Base-by-base conservation (phyloP, 257 asterid species). In the Jacaranda mimosifolia region DNA sequence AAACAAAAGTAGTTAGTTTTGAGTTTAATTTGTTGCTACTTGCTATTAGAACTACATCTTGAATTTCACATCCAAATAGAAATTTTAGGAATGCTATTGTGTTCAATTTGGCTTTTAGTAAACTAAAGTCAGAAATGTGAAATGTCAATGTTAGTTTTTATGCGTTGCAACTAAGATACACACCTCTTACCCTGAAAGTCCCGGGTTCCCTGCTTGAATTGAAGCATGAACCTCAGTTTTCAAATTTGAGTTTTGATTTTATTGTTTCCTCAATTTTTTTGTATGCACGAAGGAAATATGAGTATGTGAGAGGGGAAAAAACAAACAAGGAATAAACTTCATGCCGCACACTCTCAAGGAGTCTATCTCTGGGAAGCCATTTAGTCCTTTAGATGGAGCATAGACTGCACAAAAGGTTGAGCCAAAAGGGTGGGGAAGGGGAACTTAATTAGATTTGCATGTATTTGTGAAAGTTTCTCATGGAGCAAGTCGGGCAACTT, bases 51-150 rank as follows among this genome's bases (percentile, higher is more conserved):
- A 13, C 15, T 42, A 55, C 70, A 14, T 36, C 10, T 12, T 74
- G n/a, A 17, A 60, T 19, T 32, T 36, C 67, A 19, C 68, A 40
- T 14, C 36, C 59, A 76, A 19, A 35, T 39, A 5, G 26, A 43
- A 53, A 40, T 55, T 48, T 45, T 77, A n/a, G 4, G 73, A 56
- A 75, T 40, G 67, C 10, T 60, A 72, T 56, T 36, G n/a, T 68
- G 60, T 76, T 55, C 26, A 32, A 5, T 43, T 4, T 26, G 67
- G 70, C 19, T 21, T 19, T 76, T n/a, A 60, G 43, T 55, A 53
- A 53, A 26, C 21, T 45, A 12, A 14, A 66, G 5, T 42, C 7
- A 55, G 60, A 66, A 39, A 64, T 65, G 66, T 35, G 11, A 59
- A 66, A 48, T 58, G 51, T 62, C 39, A 73, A 42, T 56, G 32